Percentiles rank a stretch among this genome's conserved stretches.
phyloP scores from a whole-genome alignment of 139 green algal genomes.

The Coelastrella sp. region DNA sequence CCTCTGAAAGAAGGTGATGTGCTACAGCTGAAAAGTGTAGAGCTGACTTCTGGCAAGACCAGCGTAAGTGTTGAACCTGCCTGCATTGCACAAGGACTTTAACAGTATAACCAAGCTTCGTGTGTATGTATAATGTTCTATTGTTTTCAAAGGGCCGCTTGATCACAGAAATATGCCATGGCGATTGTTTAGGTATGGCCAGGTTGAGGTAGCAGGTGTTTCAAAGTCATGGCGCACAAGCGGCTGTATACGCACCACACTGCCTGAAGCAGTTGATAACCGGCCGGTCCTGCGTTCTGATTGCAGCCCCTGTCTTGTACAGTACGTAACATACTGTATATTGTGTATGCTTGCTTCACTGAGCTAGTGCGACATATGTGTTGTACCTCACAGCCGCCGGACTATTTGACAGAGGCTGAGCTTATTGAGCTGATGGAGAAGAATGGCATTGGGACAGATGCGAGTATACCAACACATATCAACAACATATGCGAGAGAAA shows the following conservation, averaged over 20 bases:
- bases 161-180: too few species aligned
- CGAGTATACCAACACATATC: constrained; percentile 87
- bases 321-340: too few species aligned
- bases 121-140: background rate
- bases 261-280: too few species aligned
- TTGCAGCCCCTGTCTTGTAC: too few species aligned
- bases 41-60: constrained; percentile 58
- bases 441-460: constrained; percentile 89
- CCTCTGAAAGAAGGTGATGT: constrained; percentile 67
- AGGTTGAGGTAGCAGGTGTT: too few species aligned
- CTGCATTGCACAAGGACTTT: too few species aligned
- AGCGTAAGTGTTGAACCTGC: constrained; percentile 36
- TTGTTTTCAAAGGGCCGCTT: too few species aligned
- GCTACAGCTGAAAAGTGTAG: constrained; percentile 72
- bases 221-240: too few species aligned
- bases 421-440: constrained; percentile 93
- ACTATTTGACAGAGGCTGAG: constrained; percentile 90
- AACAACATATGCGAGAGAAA: constrained; percentile 90
- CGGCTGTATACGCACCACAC: too few species aligned
- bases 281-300: background rate
- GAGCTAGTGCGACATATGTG: background rate
- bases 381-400: constrained; percentile 67
- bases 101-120: too few species aligned
- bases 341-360: background rate
- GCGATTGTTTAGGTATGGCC: too few species aligned